phyloP scores from a whole-genome alignment of 176 grass and related monocot species.

The Areca catechu region DNA sequence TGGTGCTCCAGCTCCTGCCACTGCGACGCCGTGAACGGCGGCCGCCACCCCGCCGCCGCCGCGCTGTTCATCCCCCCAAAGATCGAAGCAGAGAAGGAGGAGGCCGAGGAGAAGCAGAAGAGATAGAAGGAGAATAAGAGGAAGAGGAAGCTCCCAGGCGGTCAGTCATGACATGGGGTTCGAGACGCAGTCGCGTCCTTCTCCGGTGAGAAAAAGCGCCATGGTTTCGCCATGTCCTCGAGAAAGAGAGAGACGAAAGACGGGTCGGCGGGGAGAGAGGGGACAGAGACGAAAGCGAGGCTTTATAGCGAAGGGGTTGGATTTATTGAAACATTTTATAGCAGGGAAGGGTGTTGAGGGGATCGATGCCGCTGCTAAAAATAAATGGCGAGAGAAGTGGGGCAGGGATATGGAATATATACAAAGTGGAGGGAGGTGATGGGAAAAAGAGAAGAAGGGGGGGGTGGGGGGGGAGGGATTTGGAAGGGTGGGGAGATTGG shows the following conservation, averaged over 20 bases:
- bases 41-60: conserved; percentile 21
- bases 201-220: conserved; percentile 1
- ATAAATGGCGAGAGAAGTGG: no score
- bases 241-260: background rate
- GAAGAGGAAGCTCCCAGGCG: background rate
- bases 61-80: conserved; percentile 13
- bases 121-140: background rate
- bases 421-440: no score
- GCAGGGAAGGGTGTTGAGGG: no score
- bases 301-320: background rate
- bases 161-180: background rate
- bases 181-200: background rate
- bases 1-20: conserved; percentile 40
- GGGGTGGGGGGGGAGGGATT: no score
- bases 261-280: background rate
- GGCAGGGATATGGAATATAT: no score
- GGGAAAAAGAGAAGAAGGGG: no score
- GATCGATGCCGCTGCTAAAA: no score
- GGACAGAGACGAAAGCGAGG: background rate
- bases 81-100: background rate
- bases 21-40: conserved; percentile 27
- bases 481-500: no score
- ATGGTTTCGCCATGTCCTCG: conserved; percentile 1
- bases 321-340: no score
- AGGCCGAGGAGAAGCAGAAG: background rate